Evolutionary conservation across 2,329 filamentous ascomycete genomes (phyloP).

Genomic region (Aspergillus brunneoviolaceus): DNA sequence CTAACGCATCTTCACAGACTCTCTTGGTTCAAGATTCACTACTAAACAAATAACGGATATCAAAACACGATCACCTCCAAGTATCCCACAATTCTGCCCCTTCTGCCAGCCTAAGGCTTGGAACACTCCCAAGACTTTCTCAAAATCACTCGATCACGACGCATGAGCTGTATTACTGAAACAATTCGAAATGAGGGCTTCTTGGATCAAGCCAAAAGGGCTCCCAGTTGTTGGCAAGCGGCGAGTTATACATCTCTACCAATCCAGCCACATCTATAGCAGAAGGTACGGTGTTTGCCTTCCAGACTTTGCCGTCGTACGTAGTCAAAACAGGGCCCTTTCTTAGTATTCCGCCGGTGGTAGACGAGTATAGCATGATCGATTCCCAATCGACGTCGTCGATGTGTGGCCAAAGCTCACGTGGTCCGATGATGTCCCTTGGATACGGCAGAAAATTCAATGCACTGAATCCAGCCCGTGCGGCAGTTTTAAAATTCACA

Average conservation of each 20-base stretch:
- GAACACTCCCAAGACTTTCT: too few species aligned
- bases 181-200: neutral
- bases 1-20: too few species aligned
- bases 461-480: neutral
- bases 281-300: neutral
- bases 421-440: neutral
- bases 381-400: conserved; percentile 11
- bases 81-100: too few species aligned
- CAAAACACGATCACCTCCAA: too few species aligned
- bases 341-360: too few species aligned
- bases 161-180: neutral
- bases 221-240: neutral
- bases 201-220: conserved; percentile 1
- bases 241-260: neutral
- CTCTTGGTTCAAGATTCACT: too few species aligned
- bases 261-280: conserved; percentile 1
- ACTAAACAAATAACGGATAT: too few species aligned
- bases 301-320: neutral
- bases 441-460: neutral
- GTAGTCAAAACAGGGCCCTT: neutral
- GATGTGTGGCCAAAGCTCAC: neutral
- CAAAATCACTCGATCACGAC: neutral
- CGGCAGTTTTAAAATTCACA: neutral
- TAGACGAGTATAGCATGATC: conserved; percentile 11
- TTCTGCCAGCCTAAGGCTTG: neutral